phyloP scores from a whole-genome alignment of 352 stramenopile species.

The Phytophthora boehmeriae region DNA sequence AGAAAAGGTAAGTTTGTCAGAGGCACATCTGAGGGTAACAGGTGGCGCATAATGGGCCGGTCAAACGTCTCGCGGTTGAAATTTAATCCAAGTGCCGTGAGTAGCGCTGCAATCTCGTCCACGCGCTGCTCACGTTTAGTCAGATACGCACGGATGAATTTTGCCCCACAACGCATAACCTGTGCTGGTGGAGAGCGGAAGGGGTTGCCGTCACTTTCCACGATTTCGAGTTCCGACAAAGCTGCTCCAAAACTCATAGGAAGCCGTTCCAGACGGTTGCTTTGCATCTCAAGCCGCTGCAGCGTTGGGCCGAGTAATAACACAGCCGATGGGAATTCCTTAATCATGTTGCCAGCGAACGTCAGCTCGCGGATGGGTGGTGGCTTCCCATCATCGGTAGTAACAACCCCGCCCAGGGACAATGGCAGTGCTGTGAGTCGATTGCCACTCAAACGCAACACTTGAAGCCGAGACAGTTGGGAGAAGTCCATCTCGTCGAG shows the following conservation, averaged over 20 bases:
- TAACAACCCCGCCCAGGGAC: conserved; percentile 36
- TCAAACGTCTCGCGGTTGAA: conserved; percentile 53
- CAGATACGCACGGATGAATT: conserved; percentile 56
- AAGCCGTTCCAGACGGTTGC: conserved; percentile 69
- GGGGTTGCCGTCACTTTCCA: conserved; percentile 78
- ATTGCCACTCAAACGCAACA: conserved; percentile 59
- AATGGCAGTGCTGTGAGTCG: conserved; percentile 45
- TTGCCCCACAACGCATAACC: conserved; percentile 62
- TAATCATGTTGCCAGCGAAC: conserved; percentile 66
- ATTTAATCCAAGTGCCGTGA: conserved; percentile 38
- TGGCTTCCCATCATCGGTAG: conserved; percentile 7
- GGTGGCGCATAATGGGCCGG: conserved; percentile 35
- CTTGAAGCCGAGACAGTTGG: conserved; percentile 34
- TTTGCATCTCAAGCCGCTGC: conserved; percentile 62
- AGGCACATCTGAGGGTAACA: conserved; percentile 28
- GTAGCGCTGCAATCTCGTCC: conserved; percentile 49
- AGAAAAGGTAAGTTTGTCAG: conserved; percentile 52
- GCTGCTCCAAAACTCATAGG: conserved; percentile 59
- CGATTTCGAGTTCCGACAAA: conserved; percentile 42
- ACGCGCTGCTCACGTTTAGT: conserved; percentile 65
- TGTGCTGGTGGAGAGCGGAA: conserved; percentile 70
- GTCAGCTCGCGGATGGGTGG: conserved; percentile 55
- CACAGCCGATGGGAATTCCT: conserved; percentile 46
- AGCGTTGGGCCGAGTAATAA: conserved; percentile 51
- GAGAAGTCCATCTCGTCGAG: conserved; percentile 55